Percentiles rank a stretch among this genome's conserved stretches.
phyloP scores from a whole-genome alignment of 1,139 yeast species.

The Taphrina wiesneri region DNA sequence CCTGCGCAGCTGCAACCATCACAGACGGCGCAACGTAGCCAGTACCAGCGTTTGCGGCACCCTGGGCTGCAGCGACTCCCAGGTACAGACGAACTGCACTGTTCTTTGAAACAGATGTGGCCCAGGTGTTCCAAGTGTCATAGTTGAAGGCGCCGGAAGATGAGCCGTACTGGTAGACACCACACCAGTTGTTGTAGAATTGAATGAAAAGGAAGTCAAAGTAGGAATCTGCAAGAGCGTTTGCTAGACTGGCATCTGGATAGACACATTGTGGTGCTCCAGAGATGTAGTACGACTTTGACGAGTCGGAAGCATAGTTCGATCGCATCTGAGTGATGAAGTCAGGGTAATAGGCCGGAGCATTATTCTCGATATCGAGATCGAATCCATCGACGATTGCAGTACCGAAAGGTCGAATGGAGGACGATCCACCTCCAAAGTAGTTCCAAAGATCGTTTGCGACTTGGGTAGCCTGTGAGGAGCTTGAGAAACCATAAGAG shows the following conservation, averaged over 20 bases:
- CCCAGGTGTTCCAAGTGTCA: conserved; percentile 78
- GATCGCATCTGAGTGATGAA: conserved; percentile 58
- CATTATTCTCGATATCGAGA: conserved; percentile 64
- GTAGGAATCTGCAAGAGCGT: conserved; percentile 59
- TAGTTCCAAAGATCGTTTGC: conserved; percentile 80
- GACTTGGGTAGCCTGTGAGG: conserved; percentile 62
- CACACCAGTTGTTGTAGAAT: conserved; percentile 89
- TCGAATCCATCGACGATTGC: conserved; percentile 73
- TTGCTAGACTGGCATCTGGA: conserved; percentile 84
- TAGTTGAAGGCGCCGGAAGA: conserved; percentile 66
- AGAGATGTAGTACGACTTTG: conserved; percentile 64
- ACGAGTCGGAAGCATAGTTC: conserved; percentile 52
- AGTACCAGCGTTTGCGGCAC: conserved; percentile 60
- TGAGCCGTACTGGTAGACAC: conserved; percentile 41
- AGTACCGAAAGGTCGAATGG: conserved; percentile 72
- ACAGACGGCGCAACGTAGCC: conserved; percentile 59
- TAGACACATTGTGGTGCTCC: conserved; percentile 96
- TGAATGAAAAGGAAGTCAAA: conserved; percentile 88
- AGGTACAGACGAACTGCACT: conserved; percentile 60
- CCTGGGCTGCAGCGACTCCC: conserved; percentile 70
- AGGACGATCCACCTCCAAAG: conserved; percentile 71
- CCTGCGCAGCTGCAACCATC: conserved; percentile 48
- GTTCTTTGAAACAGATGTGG: conserved; percentile 64
- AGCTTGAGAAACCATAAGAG: conserved; percentile 67
- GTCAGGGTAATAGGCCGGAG: conserved; percentile 56